phyloP scores from a whole-genome alignment of 2,329 filamentous ascomycete species.

The Beauveria bassiana region DNA sequence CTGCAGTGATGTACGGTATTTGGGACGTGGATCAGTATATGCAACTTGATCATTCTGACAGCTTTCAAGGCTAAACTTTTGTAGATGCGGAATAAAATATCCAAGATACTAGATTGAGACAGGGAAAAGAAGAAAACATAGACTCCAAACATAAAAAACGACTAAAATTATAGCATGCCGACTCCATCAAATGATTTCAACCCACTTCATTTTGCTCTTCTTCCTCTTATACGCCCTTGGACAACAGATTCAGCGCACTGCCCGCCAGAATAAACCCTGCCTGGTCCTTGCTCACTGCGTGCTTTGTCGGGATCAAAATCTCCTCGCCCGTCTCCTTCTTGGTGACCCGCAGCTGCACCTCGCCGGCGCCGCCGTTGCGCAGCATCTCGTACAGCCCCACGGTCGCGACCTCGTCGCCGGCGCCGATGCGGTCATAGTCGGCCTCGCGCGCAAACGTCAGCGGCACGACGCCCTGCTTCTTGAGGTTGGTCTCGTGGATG shows the following conservation, averaged over 20 bases:
- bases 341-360: constrained; percentile 57
- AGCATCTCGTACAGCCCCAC: constrained; percentile 80
- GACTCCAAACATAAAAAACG: not conserved
- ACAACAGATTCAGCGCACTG: constrained; percentile 84
- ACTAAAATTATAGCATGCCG: not conserved
- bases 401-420: constrained; percentile 76
- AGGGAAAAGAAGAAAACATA: not conserved
- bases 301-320: constrained; percentile 67
- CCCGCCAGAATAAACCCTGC: constrained; percentile 87
- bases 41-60: too few relatives aligned
- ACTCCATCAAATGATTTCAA: not conserved
- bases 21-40: too few relatives aligned
- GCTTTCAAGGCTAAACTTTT: too few relatives aligned
- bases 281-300: constrained; percentile 85
- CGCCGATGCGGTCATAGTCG: constrained; percentile 78
- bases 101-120: too few relatives aligned
- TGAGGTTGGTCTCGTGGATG: constrained; percentile 92
- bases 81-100: too few relatives aligned
- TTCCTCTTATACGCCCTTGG: constrained; percentile 40
- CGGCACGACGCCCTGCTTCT: constrained; percentile 95
- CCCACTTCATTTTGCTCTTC: not conserved
- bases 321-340: constrained; percentile 56
- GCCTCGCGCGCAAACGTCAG: constrained; percentile 82
- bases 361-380: constrained; percentile 65
- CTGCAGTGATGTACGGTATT: not conserved